These are phyloP conservation scores for Yamadazyma friedrichii DNA, from an alignment of 1,139 yeast genomes.

Conservation along the genomic window DNA sequence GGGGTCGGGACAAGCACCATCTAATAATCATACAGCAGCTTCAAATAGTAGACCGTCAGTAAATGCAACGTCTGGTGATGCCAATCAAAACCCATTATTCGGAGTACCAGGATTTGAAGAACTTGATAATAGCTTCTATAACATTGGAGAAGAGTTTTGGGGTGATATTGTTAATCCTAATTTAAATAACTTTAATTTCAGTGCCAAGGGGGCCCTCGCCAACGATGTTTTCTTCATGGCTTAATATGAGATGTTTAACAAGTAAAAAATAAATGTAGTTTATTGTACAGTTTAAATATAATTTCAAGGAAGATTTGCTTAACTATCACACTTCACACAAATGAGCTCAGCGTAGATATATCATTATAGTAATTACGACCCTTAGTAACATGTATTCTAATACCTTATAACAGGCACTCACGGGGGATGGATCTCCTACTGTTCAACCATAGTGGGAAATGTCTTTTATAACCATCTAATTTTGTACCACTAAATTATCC, in stretches of 20 bases:
- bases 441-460: too few species aligned
- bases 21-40: too few species aligned
- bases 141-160: conserved; percentile 47
- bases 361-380: too few species aligned
- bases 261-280: too few species aligned
- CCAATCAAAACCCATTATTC: conserved; percentile 2
- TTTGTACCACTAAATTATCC: too few species aligned
- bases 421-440: too few species aligned
- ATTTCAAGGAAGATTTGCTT: too few species aligned
- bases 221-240: conserved; percentile 30
- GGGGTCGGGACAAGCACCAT: background rate
- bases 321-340: background rate
- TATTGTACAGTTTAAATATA: too few species aligned
- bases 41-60: too few species aligned
- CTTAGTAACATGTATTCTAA: too few species aligned
- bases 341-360: background rate
- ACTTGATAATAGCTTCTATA: conserved; percentile 30
- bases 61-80: background rate
- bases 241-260: background rate
- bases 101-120: conserved; percentile 18
- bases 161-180: conserved; percentile 38
- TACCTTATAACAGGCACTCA: too few species aligned
- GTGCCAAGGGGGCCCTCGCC: conserved; percentile 22
- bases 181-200: conserved; percentile 35
- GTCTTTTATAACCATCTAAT: too few species aligned